Base-by-base conservation (phyloP, 2,329 filamentous ascomycete species). In the Trichoderma polysporum region DNA sequence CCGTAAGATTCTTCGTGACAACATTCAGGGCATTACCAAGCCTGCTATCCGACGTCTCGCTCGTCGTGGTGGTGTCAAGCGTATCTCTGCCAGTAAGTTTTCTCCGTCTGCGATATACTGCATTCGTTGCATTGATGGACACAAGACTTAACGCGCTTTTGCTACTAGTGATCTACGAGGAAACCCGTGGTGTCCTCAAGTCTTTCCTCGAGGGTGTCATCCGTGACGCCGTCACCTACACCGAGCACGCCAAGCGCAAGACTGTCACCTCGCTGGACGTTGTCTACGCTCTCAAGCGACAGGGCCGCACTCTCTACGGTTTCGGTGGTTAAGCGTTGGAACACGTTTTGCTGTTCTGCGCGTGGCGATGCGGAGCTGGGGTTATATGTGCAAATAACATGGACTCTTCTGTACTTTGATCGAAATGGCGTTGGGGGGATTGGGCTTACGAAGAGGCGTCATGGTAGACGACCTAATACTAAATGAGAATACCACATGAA, bases 21-120 rank as follows among this genome's bases (percentile, higher is more conserved):
- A 97, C 91, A 97, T 97, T 80, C 94, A 97, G 86, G 94, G 94
- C 85, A 97, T 97, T 80, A 97, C 94, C 79, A 97, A 97, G 91
- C 94, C 94, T 77, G 94, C 94, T 77, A 97, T 97, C 84, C 91
- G 94, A 78, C 94, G 94, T 96, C 93, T 97, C 81, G 94, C 94
- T 73, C 94, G 94, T 85, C 93, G 94, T 95, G 94, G 94, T 83
- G 94, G 94, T 94, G 94, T 97, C 88, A 97, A 97, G 92, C 94
- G 94, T 97, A 97, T 97, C 79, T 97, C 93, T 78, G 94, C 94
- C 81, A 96, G 90, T 92, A 88, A 81, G 86, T 84, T 67, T 49
- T 49, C 39, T 97, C 89, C 94, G 93, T 81, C 92, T 97, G 15
- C 39, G n/a, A n/a, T n/a, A n/a, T n/a, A n/a, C n/a, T n/a, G n/a